Evolutionary conservation across 768 basidiomycete genomes (phyloP), one percentile per base, ranked within the genome.

Genomic region (Pulveroboletus ravenelii): DNA sequence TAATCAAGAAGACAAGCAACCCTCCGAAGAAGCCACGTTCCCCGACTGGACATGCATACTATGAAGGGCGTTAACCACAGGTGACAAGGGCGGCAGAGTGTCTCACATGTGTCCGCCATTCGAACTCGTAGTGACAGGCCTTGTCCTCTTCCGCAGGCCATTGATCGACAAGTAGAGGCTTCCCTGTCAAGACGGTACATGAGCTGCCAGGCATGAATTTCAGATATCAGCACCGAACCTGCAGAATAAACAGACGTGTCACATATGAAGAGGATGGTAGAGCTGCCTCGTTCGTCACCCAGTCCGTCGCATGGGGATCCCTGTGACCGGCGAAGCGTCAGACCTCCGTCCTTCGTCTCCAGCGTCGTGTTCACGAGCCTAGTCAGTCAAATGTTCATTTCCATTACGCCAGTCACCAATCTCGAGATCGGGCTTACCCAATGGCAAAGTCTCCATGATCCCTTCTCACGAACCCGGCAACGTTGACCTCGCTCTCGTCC

Each of bases 21-120:
- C 78, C 74, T 72, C 77, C 51, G 67, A 66, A 56, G 34, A 77
- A 67, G 48, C 79, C 69, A 40, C 74, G 72, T 64, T 82, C 80
- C 35, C 78, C 78, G 0, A 81, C 80, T 9, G 87, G 80, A 62
- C 90, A 93, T 8, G 90, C 90, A 60, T 76, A 75, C 85, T 89
- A 50, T 8, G 6, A 15, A 23, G 18, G 15, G 23, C 1, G 18
- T 64, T 7, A 41, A 29, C 1, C 8, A 30, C 23, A 10, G 3
- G 27, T 10, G 2, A 23, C 13, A 27, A 52, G 5, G 30, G 13
- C 3, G 34, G 2, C n/a, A 32, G 29, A n/a, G 25, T 20, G 27
- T 66, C 79, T 60, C 56, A 92, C 90, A 58, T 81, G 82, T 5
- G 87, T 92, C 48, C 77, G 74, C 92, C 92, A 94, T 70, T 93